Evolutionary conservation across 129 eudicot genomes (phyloP).

Genomic region (Rutidosis leptorrhynchoides): DNA sequence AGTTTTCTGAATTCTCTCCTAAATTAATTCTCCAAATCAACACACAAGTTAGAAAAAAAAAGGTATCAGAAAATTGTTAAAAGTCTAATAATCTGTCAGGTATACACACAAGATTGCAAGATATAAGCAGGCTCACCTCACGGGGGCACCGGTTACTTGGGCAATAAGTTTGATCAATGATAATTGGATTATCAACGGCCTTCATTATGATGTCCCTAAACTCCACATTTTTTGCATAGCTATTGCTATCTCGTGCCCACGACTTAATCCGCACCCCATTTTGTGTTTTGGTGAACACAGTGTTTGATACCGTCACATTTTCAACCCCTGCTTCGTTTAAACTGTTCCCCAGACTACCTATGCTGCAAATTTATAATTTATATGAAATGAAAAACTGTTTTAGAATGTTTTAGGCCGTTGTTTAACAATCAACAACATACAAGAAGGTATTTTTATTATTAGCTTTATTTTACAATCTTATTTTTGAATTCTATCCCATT

Average conservation of each 20-base stretch:
- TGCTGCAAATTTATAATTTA: conserved; percentile 31
- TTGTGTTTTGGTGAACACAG: conserved; percentile 54
- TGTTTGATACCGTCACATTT: conserved; percentile 54
- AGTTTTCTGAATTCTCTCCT: too few relatives aligned
- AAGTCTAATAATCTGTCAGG: too few relatives aligned
- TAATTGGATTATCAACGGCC: conserved; percentile 69
- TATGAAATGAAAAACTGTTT: not conserved
- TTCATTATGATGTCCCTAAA: conserved; percentile 60
- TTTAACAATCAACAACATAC: not conserved
- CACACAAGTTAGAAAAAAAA: too few relatives aligned
- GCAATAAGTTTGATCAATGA: conserved; percentile 76
- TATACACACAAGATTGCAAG: not conserved
- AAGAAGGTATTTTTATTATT: not conserved
- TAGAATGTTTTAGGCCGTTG: too few relatives aligned
- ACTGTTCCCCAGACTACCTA: conserved; percentile 68
- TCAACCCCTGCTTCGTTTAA: conserved; percentile 58
- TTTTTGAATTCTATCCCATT: too few relatives aligned
- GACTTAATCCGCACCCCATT: conserved; percentile 82
- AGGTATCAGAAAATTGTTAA: too few relatives aligned
- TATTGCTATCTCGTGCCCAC: conserved; percentile 80
- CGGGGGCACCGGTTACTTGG: conserved; percentile 57
- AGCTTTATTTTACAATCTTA: too few relatives aligned
- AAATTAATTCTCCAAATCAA: too few relatives aligned
- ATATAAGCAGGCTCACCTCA: conserved; percentile 29
- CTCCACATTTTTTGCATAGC: conserved; percentile 48